Percentiles rank a stretch among this genome's conserved stretches.
phyloP scores from a whole-genome alignment of 2,329 filamentous ascomycete genomes.

The Aspergillus ochraceus region DNA sequence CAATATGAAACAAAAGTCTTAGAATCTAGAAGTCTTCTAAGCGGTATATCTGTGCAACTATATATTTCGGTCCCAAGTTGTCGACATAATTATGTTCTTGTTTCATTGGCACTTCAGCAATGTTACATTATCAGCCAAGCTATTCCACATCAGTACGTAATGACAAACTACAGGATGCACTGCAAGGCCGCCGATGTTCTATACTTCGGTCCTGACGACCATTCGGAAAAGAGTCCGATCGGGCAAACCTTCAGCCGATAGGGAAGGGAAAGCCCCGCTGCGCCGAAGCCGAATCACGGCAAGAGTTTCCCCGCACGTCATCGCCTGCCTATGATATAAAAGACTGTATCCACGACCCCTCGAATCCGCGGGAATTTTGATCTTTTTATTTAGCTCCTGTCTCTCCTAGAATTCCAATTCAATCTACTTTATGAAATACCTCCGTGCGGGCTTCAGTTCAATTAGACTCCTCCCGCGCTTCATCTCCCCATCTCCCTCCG shows the following conservation, averaged over 20 bases:
- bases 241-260: conserved; percentile 21
- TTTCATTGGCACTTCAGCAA: too few relatives aligned
- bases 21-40: too few relatives aligned
- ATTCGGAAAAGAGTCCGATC: conserved; percentile 19
- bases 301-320: conserved; percentile 21
- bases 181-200: background rate
- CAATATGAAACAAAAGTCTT: too few relatives aligned
- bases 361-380: background rate
- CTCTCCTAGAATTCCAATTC: background rate
- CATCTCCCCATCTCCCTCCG: conserved; percentile 9
- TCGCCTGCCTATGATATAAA: conserved; percentile 1
- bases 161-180: too few relatives aligned
- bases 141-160: too few relatives aligned
- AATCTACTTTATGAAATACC: conserved; percentile 27
- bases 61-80: too few relatives aligned
- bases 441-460: conserved; percentile 24
- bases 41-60: too few relatives aligned
- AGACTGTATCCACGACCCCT: background rate
- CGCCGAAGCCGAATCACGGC: conserved; percentile 13
- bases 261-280: conserved; percentile 4
- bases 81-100: too few relatives aligned
- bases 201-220: background rate
- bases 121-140: too few relatives aligned
- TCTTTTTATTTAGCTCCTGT: background rate
- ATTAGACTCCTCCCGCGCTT: conserved; percentile 24